Evolutionary conservation across 768 basidiomycete species (phyloP), one percentile per base, ranked within the genome.

Genomic region (Rhizopogon vulgaris): DNA sequence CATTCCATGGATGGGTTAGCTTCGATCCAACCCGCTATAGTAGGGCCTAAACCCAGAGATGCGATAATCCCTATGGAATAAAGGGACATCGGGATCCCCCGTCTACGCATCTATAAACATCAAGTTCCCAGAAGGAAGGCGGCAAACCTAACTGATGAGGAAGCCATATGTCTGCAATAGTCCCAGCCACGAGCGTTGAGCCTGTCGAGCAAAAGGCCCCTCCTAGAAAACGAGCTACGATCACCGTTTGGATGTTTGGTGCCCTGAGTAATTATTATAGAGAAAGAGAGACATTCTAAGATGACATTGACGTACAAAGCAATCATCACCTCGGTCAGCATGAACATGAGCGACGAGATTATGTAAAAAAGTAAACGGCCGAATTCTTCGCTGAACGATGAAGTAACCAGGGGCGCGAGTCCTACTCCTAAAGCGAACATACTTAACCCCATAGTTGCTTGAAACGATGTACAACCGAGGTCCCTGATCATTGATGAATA

Each of bases 41-140:
- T 61, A 0, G 88, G 83, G 3, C 82, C 89, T 1, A 90, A 34
- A 0, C 82, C 86, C 0, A 78, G 80, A 0, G 80, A 83, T 2
- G 76, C 77, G 9, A 90, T 60, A 0, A 82, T 85, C 0, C 73
- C 69, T 4, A 82, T 58, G 0, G 86, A 73, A 63, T 90, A 94
- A 1, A 87, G 61, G 0, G 85, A 73, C 87, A 92, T 91, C 0
- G 89, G 89, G 1, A 85, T 59, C 1, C 88, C 87, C 3, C 90
- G 86, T 43, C 86, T 89, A 52, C 6, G 14, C 39, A 25, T 15
- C n/a, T 12, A 47, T 39, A 22, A 51, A 34, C 17, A 17, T 18
- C 14, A 12, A 18, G 8, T 28, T 17, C 50, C 11, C 6, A 17
- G 7, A 48, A 51, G 18, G 17, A 34, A 32, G n/a, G 37, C 17